phyloP scores from a whole-genome alignment of 495 filamentous ascomycete species.

The Barbatosphaeria neglecta region DNA sequence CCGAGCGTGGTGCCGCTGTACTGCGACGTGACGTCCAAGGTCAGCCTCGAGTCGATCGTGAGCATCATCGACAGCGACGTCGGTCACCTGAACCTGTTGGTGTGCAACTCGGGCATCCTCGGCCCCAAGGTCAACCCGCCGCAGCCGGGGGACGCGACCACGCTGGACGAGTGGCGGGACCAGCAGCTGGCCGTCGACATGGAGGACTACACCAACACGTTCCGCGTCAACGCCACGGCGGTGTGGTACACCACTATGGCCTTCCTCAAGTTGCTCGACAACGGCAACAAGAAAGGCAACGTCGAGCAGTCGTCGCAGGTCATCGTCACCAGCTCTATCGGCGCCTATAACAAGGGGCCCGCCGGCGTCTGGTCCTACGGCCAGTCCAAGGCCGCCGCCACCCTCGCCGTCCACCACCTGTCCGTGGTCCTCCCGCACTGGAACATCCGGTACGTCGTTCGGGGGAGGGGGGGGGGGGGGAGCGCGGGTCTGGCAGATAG shows the following conservation, averaged over 20 bases:
- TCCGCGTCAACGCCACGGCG: slow-evolving; percentile 47
- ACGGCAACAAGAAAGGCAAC: slow-evolving; percentile 46
- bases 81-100: slow-evolving; percentile 50
- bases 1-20: slow-evolving; percentile 41
- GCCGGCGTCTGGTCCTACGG: slow-evolving; percentile 50
- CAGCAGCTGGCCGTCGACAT: slow-evolving; percentile 37
- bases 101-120: slow-evolving; percentile 55
- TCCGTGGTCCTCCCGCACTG: slow-evolving; percentile 41
- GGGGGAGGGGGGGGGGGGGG: background rate
- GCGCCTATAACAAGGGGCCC: slow-evolving; percentile 41
- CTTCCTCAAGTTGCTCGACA: slow-evolving; percentile 50
- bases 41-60: slow-evolving; percentile 43
- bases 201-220: slow-evolving; percentile 46
- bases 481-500: background rate
- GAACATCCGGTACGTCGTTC: slow-evolving; percentile 35
- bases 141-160: slow-evolving; percentile 16
- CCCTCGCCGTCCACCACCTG: slow-evolving; percentile 53
- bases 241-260: slow-evolving; percentile 54
- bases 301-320: slow-evolving; percentile 48
- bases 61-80: slow-evolving; percentile 39
- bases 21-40: slow-evolving; percentile 57
- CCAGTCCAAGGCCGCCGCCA: slow-evolving; percentile 50
- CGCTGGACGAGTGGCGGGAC: slow-evolving; percentile 41
- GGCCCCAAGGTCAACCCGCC: slow-evolving; percentile 35
- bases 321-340: slow-evolving; percentile 52